Percentiles rank a stretch among this genome's conserved stretches.
phyloP scores from a whole-genome alignment of 176 grass and related monocot genomes.

The Bonia amplexicaulis region DNA sequence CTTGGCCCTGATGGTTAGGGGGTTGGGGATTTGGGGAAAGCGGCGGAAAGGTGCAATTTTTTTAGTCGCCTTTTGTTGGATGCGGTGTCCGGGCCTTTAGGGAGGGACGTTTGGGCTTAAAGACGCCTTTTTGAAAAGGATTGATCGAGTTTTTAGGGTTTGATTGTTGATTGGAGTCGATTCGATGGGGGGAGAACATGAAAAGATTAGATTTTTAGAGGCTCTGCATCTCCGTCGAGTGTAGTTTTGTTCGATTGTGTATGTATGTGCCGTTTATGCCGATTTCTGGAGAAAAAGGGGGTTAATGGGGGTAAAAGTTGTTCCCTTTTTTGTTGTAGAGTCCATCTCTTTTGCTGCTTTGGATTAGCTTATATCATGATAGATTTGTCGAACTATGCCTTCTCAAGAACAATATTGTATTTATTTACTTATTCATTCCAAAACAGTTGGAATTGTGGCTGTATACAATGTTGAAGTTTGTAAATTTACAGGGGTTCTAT shows the following conservation, averaged over 20 bases:
- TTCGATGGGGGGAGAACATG: neutral
- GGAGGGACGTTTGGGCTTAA: neutral
- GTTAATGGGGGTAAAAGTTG: neutral
- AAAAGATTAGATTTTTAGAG: neutral
- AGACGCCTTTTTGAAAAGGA: neutral
- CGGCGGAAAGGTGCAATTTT: constrained; percentile 28
- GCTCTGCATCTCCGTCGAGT: neutral
- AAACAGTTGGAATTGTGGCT: neutral
- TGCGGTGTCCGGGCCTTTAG: neutral
- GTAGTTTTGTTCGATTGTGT: neutral
- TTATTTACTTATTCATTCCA: neutral
- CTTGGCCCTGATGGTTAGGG: neutral
- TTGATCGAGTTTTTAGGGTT: neutral
- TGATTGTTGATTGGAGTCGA: neutral
- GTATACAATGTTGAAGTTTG: neutral
- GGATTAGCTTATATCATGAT: neutral
- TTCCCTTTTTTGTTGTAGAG: neutral
- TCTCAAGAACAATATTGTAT: neutral
- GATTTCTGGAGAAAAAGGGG: neutral
- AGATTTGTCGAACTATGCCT: neutral
- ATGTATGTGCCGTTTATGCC: neutral
- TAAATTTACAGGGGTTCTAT: neutral
- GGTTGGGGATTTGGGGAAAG: constrained; percentile 34
- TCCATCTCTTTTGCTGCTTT: neutral
- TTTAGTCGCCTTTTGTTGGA: neutral